These are phyloP conservation scores for Neocucurbitaria cava DNA, from an alignment of 2,329 filamentous ascomycete genomes.

Conservation along the genomic window DNA sequence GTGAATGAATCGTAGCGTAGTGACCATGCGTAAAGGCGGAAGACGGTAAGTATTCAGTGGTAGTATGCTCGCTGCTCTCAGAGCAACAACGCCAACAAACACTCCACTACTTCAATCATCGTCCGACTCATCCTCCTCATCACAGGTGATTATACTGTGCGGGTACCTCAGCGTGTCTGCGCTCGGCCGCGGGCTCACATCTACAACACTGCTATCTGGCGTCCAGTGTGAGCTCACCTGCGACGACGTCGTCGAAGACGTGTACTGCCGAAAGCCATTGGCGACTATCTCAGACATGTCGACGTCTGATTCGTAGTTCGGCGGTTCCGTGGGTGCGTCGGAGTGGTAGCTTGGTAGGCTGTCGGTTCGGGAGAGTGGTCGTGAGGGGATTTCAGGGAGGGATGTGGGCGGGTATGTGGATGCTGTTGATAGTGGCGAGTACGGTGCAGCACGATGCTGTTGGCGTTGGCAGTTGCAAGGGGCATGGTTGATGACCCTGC, in stretches of 20 bases:
- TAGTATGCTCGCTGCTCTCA: no score
- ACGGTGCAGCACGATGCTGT: conserved; percentile 16
- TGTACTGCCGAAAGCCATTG: conserved; percentile 53
- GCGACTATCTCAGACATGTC: conserved; percentile 48
- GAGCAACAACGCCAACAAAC: not conserved
- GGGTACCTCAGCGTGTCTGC: conserved; percentile 45
- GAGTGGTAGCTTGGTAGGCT: conserved; percentile 56
- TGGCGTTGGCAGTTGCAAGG: conserved; percentile 29
- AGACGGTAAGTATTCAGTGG: conserved; percentile 3
- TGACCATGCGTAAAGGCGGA: conserved; percentile 3
- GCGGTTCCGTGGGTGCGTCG: conserved; percentile 46
- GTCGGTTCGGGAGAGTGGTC: conserved; percentile 46
- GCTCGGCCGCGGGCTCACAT: conserved; percentile 48
- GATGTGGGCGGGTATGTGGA: conserved; percentile 41
- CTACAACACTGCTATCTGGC: conserved; percentile 48
- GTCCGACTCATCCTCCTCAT: conserved; percentile 24
- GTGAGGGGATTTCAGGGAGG: conserved; percentile 43
- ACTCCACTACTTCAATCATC: conserved; percentile 25
- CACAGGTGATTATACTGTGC: conserved; percentile 30
- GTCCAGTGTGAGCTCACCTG: conserved; percentile 43
- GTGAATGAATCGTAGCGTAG: not conserved
- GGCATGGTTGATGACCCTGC: conserved; percentile 21
- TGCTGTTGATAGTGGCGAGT: conserved; percentile 36
- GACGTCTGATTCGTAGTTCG: conserved; percentile 52
- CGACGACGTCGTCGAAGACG: conserved; percentile 31